These are phyloP conservation scores for Heritiera littoralis DNA, from an alignment of 345 rosid species.

Conservation along the genomic window DNA sequence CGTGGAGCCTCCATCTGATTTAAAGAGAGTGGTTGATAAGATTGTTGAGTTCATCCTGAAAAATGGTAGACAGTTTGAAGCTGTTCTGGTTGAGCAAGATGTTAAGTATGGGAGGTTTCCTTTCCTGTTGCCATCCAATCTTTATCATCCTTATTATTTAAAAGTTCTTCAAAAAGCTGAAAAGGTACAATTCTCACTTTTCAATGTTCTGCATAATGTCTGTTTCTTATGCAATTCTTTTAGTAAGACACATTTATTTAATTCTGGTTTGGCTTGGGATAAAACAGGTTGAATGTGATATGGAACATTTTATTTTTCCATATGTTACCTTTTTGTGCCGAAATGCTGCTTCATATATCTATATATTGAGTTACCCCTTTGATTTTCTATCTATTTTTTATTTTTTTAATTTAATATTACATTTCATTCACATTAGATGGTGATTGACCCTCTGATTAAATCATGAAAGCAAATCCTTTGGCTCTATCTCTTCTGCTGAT, in stretches of 20 bases:
- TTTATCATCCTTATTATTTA: constrained; percentile 69
- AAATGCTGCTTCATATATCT: background rate
- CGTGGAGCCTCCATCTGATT: constrained; percentile 82
- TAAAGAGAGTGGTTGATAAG: constrained; percentile 83
- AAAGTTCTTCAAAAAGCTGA: constrained; percentile 66
- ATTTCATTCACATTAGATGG: background rate
- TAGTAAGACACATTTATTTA: background rate
- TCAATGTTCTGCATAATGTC: background rate
- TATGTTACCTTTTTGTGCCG: background rate
- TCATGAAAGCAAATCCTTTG: background rate
- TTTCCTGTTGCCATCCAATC: constrained; percentile 69
- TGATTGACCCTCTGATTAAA: background rate
- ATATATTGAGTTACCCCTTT: background rate
- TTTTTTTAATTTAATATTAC: background rate
- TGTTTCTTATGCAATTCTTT: background rate
- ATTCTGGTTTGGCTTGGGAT: background rate
- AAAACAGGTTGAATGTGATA: background rate
- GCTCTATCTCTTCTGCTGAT: constrained; percentile 16
- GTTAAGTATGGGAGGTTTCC: constrained; percentile 80
- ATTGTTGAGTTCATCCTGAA: constrained; percentile 85
- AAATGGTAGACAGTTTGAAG: constrained; percentile 85
- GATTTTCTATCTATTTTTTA: background rate
- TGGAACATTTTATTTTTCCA: background rate
- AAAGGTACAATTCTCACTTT: constrained; percentile 48
- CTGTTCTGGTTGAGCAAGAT: constrained; percentile 84